Base-by-base conservation (phyloP, 83 land plant genomes). In the Thuja plicata region DNA sequence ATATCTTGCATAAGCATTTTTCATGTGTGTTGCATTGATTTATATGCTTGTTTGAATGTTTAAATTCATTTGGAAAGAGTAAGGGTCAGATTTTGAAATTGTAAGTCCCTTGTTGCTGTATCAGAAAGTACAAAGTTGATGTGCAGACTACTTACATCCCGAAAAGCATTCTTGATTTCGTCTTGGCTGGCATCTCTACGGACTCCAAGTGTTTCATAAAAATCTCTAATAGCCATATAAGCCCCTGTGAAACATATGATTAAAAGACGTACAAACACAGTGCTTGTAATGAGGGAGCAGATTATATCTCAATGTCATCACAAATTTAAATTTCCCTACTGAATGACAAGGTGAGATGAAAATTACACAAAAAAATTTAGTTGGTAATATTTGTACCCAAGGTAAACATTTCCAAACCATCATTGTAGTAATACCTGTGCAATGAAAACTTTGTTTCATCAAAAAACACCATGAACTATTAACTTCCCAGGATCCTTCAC, bases 111-210 rank as follows among this genome's bases (percentile, higher is more conserved):
- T 35, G 37, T 37, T 30, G 34, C 81, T 46, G 12, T 16, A 40
- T 60, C n/a, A 37, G 40, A 90, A 57, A 88, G 50, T 43, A 32
- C 40, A 90, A 73, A 27, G 87, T 19, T 19, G 24, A 10, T 43
- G 21, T 34, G 77, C 32, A 91, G 55, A 57, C 16, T 41, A 92
- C 93, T 86, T 88, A 96, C 97, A 40, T 87, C 90, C 91, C 92
- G 96, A 89, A 87, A 95, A 38, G 96, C 96, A 90, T 92, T 91
- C 89, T 95, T 96, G 24, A 95, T 96, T 90, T 96, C 94, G 32
- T 90, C 93, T 73, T 87, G 89, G 48, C 89, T 90, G 24, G 94
- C 97, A 90, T 91, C 89, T 52, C 89, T 86, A 34, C 92, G 89
- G 76, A 96, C 93, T 38, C 95, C 96, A 82, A 95, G 94, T 77